Percentiles rank a stretch among this genome's conserved stretches.
Conservation (phyloP, 768 basidiomycete genomes). For the Rhodocollybia butyracea region DNA sequence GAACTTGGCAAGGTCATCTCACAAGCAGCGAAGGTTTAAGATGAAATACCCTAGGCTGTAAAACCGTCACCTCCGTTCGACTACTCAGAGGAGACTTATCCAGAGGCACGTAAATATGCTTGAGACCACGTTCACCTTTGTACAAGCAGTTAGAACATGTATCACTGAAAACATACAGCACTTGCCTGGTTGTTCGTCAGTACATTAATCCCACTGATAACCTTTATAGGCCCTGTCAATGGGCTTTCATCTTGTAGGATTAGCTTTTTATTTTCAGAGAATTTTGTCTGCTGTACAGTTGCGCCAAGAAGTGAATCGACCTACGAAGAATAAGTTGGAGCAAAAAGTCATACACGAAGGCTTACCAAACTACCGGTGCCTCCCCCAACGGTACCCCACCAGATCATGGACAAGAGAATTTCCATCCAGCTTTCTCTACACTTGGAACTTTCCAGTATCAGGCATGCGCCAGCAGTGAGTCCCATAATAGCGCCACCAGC, state of each 20-base stretch:
- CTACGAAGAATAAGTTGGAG: constrained; percentile 31
- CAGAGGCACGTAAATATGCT: constrained; percentile 26
- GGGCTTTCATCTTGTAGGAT: constrained; percentile 57
- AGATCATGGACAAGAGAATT: constrained; percentile 41
- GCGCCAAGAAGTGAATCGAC: constrained; percentile 87
- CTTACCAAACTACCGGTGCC: constrained; percentile 77
- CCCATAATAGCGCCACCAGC: constrained; percentile 76
- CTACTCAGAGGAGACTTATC: constrained; percentile 1
- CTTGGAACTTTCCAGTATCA: constrained; percentile 59
- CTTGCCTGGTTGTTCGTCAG: constrained; percentile 83
- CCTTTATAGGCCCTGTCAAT: constrained; percentile 29
- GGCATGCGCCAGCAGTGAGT: constrained; percentile 46
- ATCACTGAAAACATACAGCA: constrained; percentile 12
- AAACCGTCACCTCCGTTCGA: background rate
- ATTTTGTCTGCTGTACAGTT: constrained; percentile 79
- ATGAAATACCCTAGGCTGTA: constrained; percentile 5
- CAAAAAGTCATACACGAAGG: constrained; percentile 7
- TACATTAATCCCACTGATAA: constrained; percentile 63
- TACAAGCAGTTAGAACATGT: constrained; percentile 7
- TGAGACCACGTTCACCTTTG: constrained; percentile 40
- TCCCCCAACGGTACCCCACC: constrained; percentile 66
- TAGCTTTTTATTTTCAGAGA: constrained; percentile 54
- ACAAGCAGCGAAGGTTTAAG: constrained; percentile 50
- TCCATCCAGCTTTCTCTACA: constrained; percentile 41
- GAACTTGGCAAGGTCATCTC: constrained; percentile 76